These are phyloP conservation scores for Evernia prunastri DNA, from an alignment of 495 filamentous ascomycete genomes.

Conservation along the genomic window DNA sequence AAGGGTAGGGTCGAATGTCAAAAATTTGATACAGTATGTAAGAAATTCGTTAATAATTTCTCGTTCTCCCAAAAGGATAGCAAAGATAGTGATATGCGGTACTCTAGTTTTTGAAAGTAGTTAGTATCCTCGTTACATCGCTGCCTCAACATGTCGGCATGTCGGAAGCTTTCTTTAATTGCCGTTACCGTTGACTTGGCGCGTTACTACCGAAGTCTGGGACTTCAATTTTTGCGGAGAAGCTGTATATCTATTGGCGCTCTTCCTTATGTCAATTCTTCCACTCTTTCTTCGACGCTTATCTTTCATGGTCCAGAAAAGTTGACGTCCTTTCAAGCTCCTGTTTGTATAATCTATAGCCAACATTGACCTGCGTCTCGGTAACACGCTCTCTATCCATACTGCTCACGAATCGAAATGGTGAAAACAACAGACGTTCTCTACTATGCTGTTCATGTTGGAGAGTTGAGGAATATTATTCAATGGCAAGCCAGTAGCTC, in stretches of 20 bases:
- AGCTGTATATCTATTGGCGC: conserved; percentile 9
- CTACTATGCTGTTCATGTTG: conserved; percentile 73
- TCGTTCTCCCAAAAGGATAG: neutral
- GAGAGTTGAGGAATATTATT: conserved; percentile 73
- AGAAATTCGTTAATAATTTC: neutral
- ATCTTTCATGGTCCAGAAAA: neutral
- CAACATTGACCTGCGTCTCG: neutral
- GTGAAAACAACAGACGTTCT: conserved; percentile 47
- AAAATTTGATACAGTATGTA: neutral
- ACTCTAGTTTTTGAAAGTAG: neutral
- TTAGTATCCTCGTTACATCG: neutral
- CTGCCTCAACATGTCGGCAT: conserved; percentile 11
- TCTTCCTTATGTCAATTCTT: neutral
- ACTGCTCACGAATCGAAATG: conserved; percentile 37
- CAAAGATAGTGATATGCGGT: neutral
- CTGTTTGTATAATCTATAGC: neutral
- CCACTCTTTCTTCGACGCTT: neutral
- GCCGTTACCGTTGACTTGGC: conserved; percentile 7
- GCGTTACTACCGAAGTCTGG: neutral
- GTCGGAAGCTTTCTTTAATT: neutral
- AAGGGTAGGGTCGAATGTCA: neutral
- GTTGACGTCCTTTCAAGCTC: neutral
- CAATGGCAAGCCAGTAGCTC: conserved; percentile 66
- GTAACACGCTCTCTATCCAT: neutral
- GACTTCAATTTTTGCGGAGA: conserved; percentile 2